A percentile compares a stretch with the other conserved stretches of the same genome.
Conservation (phyloP, 306 rosid species). For the Pachyrhizus erosus region DNA sequence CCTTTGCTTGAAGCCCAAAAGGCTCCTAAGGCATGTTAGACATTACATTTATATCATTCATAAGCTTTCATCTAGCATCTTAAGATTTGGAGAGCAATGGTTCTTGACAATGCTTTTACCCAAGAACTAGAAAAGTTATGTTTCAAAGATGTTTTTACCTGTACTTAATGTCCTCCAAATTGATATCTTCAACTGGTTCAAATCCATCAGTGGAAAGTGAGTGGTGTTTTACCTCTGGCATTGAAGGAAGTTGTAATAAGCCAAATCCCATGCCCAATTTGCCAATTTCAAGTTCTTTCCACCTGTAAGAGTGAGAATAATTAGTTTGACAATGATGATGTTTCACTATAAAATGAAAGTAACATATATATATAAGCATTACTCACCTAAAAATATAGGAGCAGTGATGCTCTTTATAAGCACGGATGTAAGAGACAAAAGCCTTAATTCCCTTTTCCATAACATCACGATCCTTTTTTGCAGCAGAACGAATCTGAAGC, state of each 20-base stretch:
- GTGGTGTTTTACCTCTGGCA: slow-evolving; percentile 80
- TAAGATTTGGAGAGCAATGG: background rate
- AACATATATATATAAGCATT: slow-evolving; percentile 14
- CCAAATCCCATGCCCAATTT: slow-evolving; percentile 91
- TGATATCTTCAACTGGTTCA: slow-evolving; percentile 72
- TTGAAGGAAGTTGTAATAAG: slow-evolving; percentile 82
- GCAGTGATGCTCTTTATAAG: slow-evolving; percentile 91
- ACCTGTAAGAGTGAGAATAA: slow-evolving; percentile 51
- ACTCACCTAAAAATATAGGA: slow-evolving; percentile 83
- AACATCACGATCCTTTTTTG: slow-evolving; percentile 85
- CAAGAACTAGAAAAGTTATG: slow-evolving; percentile 19
- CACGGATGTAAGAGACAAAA: slow-evolving; percentile 90
- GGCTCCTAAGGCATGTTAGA: background rate
- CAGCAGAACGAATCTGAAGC: slow-evolving; percentile 74
- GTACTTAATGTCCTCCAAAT: slow-evolving; percentile 75
- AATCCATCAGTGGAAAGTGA: slow-evolving; percentile 82
- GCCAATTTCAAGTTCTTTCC: slow-evolving; percentile 96
- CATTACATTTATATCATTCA: background rate
- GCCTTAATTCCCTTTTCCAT: slow-evolving; percentile 93
- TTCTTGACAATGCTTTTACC: slow-evolving; percentile 22
- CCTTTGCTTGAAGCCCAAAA: slow-evolving; percentile 11
- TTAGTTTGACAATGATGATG: slow-evolving; percentile 28
- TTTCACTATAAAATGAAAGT: slow-evolving; percentile 21
- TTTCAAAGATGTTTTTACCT: slow-evolving; percentile 56
- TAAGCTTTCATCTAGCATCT: background rate